Conservation (phyloP, 1,284 basidiomycete genomes). For the Ustilago esculenta region DNA sequence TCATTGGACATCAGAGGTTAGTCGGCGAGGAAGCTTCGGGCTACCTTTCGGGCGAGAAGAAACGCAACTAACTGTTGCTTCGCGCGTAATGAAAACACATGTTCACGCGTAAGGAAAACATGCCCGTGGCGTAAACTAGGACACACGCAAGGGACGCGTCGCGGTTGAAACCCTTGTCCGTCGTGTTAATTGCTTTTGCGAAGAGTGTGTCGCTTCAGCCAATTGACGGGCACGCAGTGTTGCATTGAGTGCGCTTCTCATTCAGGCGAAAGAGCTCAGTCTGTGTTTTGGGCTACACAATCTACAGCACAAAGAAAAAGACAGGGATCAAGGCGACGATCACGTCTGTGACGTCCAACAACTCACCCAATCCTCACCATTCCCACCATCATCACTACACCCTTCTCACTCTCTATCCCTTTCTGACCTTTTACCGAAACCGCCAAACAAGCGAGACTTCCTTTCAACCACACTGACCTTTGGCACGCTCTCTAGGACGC, state of each 20-base stretch:
- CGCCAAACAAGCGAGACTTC: too few species aligned
- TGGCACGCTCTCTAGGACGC: too few species aligned
- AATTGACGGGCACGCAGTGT: not conserved
- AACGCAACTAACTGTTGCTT: too few species aligned
- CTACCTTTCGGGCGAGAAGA: not conserved
- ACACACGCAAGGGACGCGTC: constrained; percentile 22
- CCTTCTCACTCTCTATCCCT: too few species aligned
- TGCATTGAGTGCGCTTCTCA: not conserved
- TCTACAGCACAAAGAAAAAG: not conserved
- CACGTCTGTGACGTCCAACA: too few species aligned
- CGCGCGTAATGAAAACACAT: not conserved
- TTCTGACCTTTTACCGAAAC: too few species aligned
- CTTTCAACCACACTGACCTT: too few species aligned
- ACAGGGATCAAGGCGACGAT: too few species aligned
- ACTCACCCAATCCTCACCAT: too few species aligned
- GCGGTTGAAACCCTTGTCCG: constrained; percentile 1
- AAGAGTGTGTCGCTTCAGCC: constrained; percentile 7
- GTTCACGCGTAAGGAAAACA: not conserved
- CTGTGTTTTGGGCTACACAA: not conserved
- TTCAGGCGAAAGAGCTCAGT: not conserved
- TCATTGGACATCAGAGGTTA: too few species aligned
- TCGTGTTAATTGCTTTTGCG: constrained; percentile 40
- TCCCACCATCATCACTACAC: not conserved
- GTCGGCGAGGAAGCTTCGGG: too few species aligned
- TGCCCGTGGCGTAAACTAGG: constrained; percentile 35